Conservation (phyloP, 2,329 filamentous ascomycete genomes). For the Exophiala mesophila region DNA sequence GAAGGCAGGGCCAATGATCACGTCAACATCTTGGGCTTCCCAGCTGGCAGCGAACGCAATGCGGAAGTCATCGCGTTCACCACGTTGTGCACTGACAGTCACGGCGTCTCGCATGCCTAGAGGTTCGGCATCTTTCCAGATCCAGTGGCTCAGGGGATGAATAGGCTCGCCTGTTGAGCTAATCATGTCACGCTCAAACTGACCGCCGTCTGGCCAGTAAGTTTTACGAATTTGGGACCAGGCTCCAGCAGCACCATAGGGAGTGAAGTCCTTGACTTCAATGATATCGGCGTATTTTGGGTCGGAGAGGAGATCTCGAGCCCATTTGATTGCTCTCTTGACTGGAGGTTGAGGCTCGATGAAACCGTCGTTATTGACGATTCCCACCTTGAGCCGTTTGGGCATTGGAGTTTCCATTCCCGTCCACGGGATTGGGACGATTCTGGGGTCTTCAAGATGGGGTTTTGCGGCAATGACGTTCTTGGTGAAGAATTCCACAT, state of each 20-base stretch:
- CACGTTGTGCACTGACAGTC: conserved; percentile 33
- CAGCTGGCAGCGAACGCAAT: conserved; percentile 43
- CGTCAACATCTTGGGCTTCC: conserved; percentile 30
- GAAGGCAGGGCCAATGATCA: conserved; percentile 2
- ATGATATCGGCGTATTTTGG: conserved; percentile 41
- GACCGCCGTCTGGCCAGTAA: conserved; percentile 58
- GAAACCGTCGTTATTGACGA: conserved; percentile 61
- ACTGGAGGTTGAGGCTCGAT: conserved; percentile 63
- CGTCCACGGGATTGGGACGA: conserved; percentile 50
- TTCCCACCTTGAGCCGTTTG: conserved; percentile 49
- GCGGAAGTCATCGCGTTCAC: conserved; percentile 40
- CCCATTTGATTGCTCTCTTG: conserved; percentile 40
- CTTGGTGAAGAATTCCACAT: conserved; percentile 41
- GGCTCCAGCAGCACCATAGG: conserved; percentile 46
- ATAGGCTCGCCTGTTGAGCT: conserved; percentile 53
- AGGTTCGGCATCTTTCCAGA: conserved; percentile 39
- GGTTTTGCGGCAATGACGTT: conserved; percentile 40
- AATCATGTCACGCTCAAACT: conserved; percentile 49
- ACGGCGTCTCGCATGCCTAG: conserved; percentile 28
- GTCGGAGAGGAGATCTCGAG: conserved; percentile 41
- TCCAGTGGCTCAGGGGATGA: conserved; percentile 54
- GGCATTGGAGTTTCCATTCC: conserved; percentile 19
- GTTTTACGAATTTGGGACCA: conserved; percentile 41
- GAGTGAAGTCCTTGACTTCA: conserved; percentile 48
- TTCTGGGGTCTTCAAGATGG: conserved; percentile 50